These are phyloP conservation scores for Coniella lustricola DNA, from an alignment of 2,329 filamentous ascomycete genomes.

Conservation along the genomic window DNA sequence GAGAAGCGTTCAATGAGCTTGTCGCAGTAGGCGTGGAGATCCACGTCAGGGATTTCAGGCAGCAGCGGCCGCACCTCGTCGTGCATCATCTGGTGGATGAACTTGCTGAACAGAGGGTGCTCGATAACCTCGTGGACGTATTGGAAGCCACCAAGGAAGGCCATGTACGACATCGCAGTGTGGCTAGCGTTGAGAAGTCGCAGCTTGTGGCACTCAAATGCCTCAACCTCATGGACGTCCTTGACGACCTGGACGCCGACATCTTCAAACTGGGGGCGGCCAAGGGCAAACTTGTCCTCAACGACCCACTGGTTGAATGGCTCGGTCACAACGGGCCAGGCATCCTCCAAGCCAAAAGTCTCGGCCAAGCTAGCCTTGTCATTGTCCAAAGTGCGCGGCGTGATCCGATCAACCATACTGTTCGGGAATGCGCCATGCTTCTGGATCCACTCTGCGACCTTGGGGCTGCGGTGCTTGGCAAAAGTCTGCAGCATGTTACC, in stretches of 20 bases:
- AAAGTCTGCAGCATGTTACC: constrained; percentile 45
- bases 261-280: constrained; percentile 44
- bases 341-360: constrained; percentile 40
- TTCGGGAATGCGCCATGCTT: constrained; percentile 45
- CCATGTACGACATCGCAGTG: constrained; percentile 45
- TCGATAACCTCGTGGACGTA: constrained; percentile 49
- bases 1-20: constrained; percentile 48
- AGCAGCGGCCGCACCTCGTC: constrained; percentile 46
- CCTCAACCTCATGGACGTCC: constrained; percentile 44
- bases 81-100: constrained; percentile 49
- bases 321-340: constrained; percentile 48
- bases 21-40: constrained; percentile 45
- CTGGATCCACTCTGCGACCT: constrained; percentile 41
- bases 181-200: constrained; percentile 47
- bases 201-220: constrained; percentile 51
- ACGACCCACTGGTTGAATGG: constrained; percentile 51
- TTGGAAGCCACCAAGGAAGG: constrained; percentile 43
- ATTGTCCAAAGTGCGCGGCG: constrained; percentile 38
- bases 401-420: constrained; percentile 50
- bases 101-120: constrained; percentile 38
- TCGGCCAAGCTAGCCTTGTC: constrained; percentile 39
- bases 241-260: constrained; percentile 42
- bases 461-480: constrained; percentile 38
- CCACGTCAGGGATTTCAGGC: constrained; percentile 41
- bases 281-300: constrained; percentile 44